Base-by-base conservation (phyloP, 2,329 filamentous ascomycete genomes). In the Laburnicola sp. region DNA sequence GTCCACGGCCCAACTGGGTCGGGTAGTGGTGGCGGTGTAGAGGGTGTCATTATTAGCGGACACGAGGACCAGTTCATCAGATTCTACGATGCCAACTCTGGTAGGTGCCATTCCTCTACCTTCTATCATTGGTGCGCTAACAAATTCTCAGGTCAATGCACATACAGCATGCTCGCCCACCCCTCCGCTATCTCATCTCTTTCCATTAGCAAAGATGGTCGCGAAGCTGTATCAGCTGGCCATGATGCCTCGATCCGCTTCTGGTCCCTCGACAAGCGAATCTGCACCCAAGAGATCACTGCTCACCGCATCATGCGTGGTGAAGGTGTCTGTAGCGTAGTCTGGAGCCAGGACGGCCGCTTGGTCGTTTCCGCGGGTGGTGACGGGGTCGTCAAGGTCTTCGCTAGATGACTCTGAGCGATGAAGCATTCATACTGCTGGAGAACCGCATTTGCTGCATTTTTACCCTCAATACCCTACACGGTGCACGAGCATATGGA, bases 31-130 rank as follows among this genome's bases (percentile, higher is more conserved):
- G 77, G 78, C 47, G 77, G 78, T 30, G 86, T 96, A 0, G 92
- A 97, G 73, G 94, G 94, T 9, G 89, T 95, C 22, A 89, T 99
- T 51, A 97, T 99, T 59, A 95, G 89, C 55, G 94, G 94, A 58
- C 93, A 99, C 70, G 94, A 99, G 77, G 94, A 99, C 76, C 86
- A 89, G 63, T 97, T 91, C 67, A 91, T 99, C 63, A 83, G 93
- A 60, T 96, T 99, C 80, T 99, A 96, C 72, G 94, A 99, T 79
- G 94, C 94, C 57, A 97, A 99, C 70, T 96, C 91, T 76, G 94
- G 94, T 97, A 87, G 75, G 89, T 84, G 36, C 42, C 10, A 10
- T 11, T n/a, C 10, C 21, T 22, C 32, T 2, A 16, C 5, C n/a
- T 31, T 8, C 23, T 35, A 42, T 26, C 26, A 21, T 23, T n/a